Conservation (phyloP, 106 monocot species). For the Alisma plantagoaquatica region DNA sequence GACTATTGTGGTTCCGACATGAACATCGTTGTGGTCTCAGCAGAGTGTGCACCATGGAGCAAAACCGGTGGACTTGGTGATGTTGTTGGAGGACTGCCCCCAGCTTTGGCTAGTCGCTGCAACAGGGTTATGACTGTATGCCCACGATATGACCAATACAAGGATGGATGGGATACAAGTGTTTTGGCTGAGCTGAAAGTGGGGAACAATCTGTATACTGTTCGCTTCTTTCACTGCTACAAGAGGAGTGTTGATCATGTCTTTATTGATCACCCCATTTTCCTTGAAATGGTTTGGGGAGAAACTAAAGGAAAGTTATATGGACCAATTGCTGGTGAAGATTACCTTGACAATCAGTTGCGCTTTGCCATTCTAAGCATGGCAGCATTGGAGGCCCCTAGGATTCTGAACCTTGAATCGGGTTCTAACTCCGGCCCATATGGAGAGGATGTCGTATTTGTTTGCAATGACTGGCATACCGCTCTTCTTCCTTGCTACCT, state of each 20-base stretch:
- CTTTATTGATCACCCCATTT: conserved; percentile 81
- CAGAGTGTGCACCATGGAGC: conserved; percentile 78
- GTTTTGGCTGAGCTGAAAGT: conserved; percentile 60
- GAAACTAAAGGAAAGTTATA: conserved; percentile 80
- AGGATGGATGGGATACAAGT: conserved; percentile 84
- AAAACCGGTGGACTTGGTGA: conserved; percentile 95
- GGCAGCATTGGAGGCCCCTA: conserved; percentile 91
- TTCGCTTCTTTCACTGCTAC: conserved; percentile 78
- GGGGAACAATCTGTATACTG: conserved; percentile 40
- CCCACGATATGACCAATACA: conserved; percentile 91
- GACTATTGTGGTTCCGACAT: conserved; percentile 15
- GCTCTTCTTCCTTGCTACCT: conserved; percentile 69
- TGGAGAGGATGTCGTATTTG: conserved; percentile 87
- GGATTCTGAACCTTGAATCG: conserved; percentile 47
- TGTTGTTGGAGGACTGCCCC: conserved; percentile 85
- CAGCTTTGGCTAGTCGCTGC: conserved; percentile 63
- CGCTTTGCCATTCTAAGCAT: conserved; percentile 57
- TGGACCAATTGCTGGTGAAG: conserved; percentile 71
- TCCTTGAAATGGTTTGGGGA: conserved; percentile 92
- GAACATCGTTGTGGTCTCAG: conserved; percentile 38
- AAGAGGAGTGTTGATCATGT: conserved; percentile 95
- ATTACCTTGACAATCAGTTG: conserved; percentile 75
- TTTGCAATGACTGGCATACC: conserved; percentile 95
- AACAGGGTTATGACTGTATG: conserved; percentile 75
- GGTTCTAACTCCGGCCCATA: conserved; percentile 65